Percentiles rank a stretch among this genome's conserved stretches.
Evolutionary conservation across 2,329 filamentous ascomycete species (phyloP).

Genomic region (Neocatenulostroma microsporum): DNA sequence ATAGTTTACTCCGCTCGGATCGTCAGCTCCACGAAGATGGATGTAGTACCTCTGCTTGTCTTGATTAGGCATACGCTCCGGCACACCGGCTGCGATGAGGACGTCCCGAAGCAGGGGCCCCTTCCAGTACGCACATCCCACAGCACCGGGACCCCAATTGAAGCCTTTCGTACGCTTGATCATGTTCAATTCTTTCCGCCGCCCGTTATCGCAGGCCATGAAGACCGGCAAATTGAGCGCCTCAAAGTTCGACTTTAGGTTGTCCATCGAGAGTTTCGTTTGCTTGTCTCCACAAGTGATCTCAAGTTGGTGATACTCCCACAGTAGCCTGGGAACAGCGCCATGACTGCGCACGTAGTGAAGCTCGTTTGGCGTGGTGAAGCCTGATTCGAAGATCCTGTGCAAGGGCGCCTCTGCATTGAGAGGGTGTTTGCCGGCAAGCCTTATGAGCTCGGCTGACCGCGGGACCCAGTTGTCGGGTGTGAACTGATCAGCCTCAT

Average conservation of each 20-base stretch:
- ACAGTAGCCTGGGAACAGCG: conserved; percentile 44
- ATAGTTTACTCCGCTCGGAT: conserved; percentile 41
- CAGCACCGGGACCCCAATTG: conserved; percentile 40
- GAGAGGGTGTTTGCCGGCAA: conserved; percentile 48
- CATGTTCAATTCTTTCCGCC: conserved; percentile 47
- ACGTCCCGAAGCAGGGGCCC: conserved; percentile 41
- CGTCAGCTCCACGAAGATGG: conserved; percentile 45
- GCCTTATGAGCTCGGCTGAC: conserved; percentile 39
- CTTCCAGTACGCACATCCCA: conserved; percentile 46
- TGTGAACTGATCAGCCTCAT: conserved; percentile 45
- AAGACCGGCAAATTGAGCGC: conserved; percentile 43
- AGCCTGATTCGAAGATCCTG: conserved; percentile 38
- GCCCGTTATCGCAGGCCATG: conserved; percentile 44
- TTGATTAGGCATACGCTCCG: conserved; percentile 13
- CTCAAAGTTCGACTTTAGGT: conserved; percentile 37
- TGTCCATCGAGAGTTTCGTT: conserved; percentile 37
- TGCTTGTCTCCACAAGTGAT: conserved; percentile 37
- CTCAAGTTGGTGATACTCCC: conserved; percentile 45
- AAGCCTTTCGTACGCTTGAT: conserved; percentile 43
- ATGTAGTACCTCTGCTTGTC: conserved; percentile 33
- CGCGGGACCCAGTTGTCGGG: conserved; percentile 50
- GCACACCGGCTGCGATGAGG: conserved; percentile 35
- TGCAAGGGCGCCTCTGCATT: conserved; percentile 42
- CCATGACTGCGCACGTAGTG: conserved; percentile 50
- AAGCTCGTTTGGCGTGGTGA: conserved; percentile 45